Conservation (phyloP, 768 basidiomycete species). For the Phallus indusiatus region DNA sequence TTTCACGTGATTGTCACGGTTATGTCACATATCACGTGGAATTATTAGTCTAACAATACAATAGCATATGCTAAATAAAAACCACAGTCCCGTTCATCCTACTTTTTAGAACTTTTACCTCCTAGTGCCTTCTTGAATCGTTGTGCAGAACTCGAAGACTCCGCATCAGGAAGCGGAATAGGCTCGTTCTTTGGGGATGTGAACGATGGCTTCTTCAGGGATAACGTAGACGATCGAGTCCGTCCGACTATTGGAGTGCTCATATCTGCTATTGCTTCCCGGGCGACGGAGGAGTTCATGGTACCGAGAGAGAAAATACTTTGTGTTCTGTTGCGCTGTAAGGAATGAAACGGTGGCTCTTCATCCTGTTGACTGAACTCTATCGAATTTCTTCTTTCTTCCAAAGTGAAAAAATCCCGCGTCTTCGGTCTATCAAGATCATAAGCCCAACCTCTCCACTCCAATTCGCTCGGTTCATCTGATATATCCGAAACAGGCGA, state of each 20-base stretch:
- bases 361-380: not conserved
- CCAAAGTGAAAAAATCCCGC: not conserved
- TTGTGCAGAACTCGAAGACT: not conserved
- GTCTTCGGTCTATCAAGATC: not conserved
- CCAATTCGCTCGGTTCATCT: not conserved
- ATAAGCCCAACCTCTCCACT: not conserved
- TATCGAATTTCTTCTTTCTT: not conserved
- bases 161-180: not conserved
- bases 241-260: not conserved
- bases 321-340: not conserved
- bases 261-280: not conserved
- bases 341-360: no score
- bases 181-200: not conserved
- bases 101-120: not conserved
- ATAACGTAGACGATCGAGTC: not conserved
- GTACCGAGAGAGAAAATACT: not conserved
- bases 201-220: not conserved
- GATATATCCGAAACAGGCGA: not conserved
- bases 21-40: no score
- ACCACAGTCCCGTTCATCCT: no score
- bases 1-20: no score
- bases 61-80: no score
- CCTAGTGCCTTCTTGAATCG: not conserved
- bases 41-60: no score
- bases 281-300: not conserved